A percentile compares a stretch with the other conserved stretches of the same genome.
Evolutionary conservation across 1,284 basidiomycete genomes (phyloP).

Genomic region (Veloboletus limbatus): DNA sequence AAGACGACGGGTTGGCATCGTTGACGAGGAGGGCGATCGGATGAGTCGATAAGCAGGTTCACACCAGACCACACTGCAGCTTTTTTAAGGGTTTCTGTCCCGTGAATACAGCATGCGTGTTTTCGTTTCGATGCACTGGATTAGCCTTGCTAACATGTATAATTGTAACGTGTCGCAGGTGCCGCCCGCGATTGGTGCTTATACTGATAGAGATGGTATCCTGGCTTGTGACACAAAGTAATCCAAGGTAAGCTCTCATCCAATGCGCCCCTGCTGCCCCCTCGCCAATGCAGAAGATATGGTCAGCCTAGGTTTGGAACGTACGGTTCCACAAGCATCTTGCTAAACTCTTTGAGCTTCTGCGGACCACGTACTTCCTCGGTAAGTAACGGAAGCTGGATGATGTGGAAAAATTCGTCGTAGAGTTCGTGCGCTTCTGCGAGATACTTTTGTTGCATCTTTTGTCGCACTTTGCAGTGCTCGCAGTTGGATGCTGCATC

Average conservation of each 20-base stretch:
- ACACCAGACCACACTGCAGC: too few species aligned
- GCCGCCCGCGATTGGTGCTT: too few species aligned
- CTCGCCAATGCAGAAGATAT: background rate
- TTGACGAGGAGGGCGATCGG: background rate
- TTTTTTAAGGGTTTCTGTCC: too few species aligned
- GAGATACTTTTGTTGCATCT: slow-evolving; percentile 98
- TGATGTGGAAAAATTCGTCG: slow-evolving; percentile 95
- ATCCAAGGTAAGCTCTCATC: slow-evolving; percentile 1
- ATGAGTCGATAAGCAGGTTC: background rate
- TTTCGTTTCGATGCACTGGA: too few species aligned
- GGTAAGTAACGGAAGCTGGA: slow-evolving; percentile 89
- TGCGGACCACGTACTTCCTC: slow-evolving; percentile 96
- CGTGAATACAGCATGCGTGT: too few species aligned
- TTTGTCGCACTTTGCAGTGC: slow-evolving; percentile 90
- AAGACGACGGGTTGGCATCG: slow-evolving; percentile 19
- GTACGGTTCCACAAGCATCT: slow-evolving; percentile 77
- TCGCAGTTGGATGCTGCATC: slow-evolving; percentile 83
- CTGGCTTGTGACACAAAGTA: slow-evolving; percentile 8
- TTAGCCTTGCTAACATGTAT: too few species aligned
- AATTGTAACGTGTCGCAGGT: too few species aligned
- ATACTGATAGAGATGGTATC: too few species aligned
- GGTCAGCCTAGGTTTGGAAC: slow-evolving; percentile 24
- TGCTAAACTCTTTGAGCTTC: slow-evolving; percentile 88
- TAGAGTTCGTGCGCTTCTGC: slow-evolving; percentile 93
- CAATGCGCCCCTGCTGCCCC: background rate